A percentile compares a stretch with the other conserved stretches of the same genome.
These are phyloP conservation scores for Lasiosphaeria hispida DNA, from an alignment of 495 filamentous ascomycete genomes.

Conservation along the genomic window DNA sequence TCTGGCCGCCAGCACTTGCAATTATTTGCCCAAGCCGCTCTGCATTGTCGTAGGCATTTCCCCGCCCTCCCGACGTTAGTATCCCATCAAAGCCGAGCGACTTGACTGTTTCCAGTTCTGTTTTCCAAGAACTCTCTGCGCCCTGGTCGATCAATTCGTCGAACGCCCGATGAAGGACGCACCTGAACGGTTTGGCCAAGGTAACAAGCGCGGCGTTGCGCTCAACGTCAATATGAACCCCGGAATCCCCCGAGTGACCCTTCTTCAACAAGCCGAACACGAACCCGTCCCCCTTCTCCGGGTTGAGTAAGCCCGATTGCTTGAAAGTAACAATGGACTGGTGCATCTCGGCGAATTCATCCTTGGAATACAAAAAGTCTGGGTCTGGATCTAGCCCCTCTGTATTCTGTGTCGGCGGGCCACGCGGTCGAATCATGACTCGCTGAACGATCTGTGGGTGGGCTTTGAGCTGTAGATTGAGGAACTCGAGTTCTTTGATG, in stretches of 20 bases:
- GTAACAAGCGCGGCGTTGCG: conserved; percentile 24
- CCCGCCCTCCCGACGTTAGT: conserved; percentile 42
- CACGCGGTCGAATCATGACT: conserved; percentile 48
- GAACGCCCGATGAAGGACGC: conserved; percentile 43
- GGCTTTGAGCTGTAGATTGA: conserved; percentile 11
- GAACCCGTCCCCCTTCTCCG: conserved; percentile 41
- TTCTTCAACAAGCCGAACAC: conserved; percentile 41
- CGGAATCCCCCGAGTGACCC: neutral
- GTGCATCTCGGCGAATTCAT: conserved; percentile 33
- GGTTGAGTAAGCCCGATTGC: conserved; percentile 21
- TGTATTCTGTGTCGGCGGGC: conserved; percentile 13
- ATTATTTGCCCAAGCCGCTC: conserved; percentile 28
- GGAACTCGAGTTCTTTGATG: conserved; percentile 18
- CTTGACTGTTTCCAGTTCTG: conserved; percentile 26
- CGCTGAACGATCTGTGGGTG: conserved; percentile 30
- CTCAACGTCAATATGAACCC: conserved; percentile 27
- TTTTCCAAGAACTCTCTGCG: conserved; percentile 12
- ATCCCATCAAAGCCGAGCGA: conserved; percentile 36
- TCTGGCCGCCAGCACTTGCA: conserved; percentile 6
- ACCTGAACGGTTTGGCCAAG: conserved; percentile 25
- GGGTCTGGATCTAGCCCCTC: neutral
- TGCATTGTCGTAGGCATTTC: conserved; percentile 25
- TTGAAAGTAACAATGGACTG: conserved; percentile 29
- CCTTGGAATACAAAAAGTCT: conserved; percentile 42
- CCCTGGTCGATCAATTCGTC: conserved; percentile 29